A percentile compares a stretch with the other conserved stretches of the same genome.
phyloP scores from a whole-genome alignment of 306 rosid species.

The Herpetospermum pedunculosum region DNA sequence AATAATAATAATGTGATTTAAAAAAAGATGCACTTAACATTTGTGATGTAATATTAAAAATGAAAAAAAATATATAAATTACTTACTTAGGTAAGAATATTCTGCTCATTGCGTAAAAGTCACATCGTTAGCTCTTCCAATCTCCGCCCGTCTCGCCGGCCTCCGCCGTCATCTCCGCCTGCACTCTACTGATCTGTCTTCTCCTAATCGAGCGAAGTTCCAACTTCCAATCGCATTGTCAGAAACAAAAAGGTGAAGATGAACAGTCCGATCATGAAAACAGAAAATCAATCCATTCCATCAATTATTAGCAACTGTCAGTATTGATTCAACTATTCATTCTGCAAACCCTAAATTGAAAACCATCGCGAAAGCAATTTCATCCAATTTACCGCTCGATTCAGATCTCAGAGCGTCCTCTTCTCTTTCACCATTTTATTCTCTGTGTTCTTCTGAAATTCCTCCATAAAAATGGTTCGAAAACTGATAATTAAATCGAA shows the following conservation, averaged over 20 bases:
- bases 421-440: background rate
- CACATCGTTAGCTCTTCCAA: too few species aligned
- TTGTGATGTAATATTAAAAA: too few species aligned
- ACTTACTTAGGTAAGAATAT: too few species aligned
- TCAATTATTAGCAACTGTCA: slow-evolving; percentile 2
- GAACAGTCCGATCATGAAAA: background rate
- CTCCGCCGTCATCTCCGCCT: background rate
- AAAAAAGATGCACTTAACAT: too few species aligned
- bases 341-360: slow-evolving; percentile 4
- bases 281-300: background rate
- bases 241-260: background rate
- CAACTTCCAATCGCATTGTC: background rate
- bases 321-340: background rate
- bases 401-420: background rate
- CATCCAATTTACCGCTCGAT: background rate
- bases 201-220: background rate
- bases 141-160: slow-evolving; percentile 2
- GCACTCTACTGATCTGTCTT: background rate
- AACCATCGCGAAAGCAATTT: background rate
- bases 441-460: background rate
- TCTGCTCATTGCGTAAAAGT: too few species aligned
- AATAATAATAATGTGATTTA: too few species aligned
- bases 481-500: background rate
- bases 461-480: background rate
- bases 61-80: too few species aligned